These are phyloP conservation scores for Porphyrellus cyaneotinctus DNA, from an alignment of 768 basidiomycete species.

Conservation along the genomic window DNA sequence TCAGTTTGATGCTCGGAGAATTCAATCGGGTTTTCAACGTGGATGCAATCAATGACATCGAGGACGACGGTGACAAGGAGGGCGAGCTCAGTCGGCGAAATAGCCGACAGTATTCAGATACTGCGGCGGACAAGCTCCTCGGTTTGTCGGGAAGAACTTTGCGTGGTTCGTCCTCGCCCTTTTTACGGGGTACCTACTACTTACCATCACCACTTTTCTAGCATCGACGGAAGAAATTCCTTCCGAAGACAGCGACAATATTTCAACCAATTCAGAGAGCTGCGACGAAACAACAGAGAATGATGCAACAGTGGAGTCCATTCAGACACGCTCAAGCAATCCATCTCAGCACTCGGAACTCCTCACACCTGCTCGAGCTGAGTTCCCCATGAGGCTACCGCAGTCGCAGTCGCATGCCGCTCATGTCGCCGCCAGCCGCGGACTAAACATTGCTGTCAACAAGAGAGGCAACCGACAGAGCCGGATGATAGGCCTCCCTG, in stretches of 20 bases:
- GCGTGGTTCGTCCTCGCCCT: constrained; percentile 44
- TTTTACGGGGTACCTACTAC: background rate
- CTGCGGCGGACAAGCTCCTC: constrained; percentile 78
- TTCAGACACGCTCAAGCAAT: constrained; percentile 37
- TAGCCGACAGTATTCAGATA: constrained; percentile 78
- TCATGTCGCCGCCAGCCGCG: constrained; percentile 59
- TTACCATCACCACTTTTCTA: constrained; percentile 16
- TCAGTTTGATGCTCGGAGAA: constrained; percentile 90
- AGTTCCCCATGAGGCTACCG: constrained; percentile 33
- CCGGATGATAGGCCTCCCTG: constrained; percentile 59
- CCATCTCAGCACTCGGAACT: constrained; percentile 26
- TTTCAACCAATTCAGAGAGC: constrained; percentile 67
- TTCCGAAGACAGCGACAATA: constrained; percentile 67
- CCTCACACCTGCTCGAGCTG: constrained; percentile 16
- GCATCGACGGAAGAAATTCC: constrained; percentile 55
- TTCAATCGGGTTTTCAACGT: constrained; percentile 94
- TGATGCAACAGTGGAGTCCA: constrained; percentile 46
- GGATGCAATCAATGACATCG: constrained; percentile 34
- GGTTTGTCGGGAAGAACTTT: constrained; percentile 71
- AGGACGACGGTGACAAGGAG: constrained; percentile 26
- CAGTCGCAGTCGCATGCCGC: constrained; percentile 54
- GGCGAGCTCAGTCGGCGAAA: constrained; percentile 61
- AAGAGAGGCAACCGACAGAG: constrained; percentile 63
- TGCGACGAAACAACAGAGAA: constrained; percentile 68
- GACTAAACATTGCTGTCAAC: constrained; percentile 61